Conservation (phyloP, 345 rosid genomes). For the Abelmoschus esculentus region DNA sequence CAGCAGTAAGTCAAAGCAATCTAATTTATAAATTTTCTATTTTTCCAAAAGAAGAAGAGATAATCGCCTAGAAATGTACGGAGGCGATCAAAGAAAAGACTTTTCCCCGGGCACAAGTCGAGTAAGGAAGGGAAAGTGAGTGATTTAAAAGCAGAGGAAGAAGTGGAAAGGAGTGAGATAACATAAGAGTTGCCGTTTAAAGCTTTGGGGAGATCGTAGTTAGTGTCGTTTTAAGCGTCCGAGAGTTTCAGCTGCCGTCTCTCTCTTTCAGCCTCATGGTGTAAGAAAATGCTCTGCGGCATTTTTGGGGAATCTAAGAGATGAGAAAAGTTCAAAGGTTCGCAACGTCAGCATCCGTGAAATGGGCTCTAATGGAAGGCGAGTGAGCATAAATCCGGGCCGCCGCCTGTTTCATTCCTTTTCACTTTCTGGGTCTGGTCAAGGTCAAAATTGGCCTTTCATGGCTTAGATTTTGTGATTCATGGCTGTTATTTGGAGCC, state of each 20-base stretch:
- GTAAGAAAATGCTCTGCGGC: background rate
- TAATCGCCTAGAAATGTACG: background rate
- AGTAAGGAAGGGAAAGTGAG: background rate
- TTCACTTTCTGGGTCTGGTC: background rate
- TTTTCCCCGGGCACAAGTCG: background rate
- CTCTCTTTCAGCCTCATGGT: background rate
- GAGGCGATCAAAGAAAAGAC: constrained; percentile 3
- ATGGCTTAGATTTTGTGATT: background rate
- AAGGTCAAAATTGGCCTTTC: background rate
- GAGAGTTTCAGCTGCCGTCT: constrained; percentile 12
- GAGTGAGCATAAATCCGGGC: background rate
- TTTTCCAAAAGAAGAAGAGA: background rate
- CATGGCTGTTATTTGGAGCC: background rate
- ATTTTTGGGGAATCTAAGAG: background rate
- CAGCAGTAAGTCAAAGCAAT: background rate
- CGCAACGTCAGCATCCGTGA: background rate
- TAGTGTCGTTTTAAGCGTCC: constrained; percentile 25
- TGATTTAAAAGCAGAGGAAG: background rate
- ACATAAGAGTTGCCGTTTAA: background rate
- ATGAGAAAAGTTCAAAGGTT: background rate
- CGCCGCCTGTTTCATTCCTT: background rate
- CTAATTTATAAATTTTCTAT: background rate
- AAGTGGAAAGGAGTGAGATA: background rate
- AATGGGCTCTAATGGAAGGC: background rate
- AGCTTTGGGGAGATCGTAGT: constrained; percentile 10